Base-by-base conservation (phyloP, 2,329 filamentous ascomycete species). In the Xylaria sp. region DNA sequence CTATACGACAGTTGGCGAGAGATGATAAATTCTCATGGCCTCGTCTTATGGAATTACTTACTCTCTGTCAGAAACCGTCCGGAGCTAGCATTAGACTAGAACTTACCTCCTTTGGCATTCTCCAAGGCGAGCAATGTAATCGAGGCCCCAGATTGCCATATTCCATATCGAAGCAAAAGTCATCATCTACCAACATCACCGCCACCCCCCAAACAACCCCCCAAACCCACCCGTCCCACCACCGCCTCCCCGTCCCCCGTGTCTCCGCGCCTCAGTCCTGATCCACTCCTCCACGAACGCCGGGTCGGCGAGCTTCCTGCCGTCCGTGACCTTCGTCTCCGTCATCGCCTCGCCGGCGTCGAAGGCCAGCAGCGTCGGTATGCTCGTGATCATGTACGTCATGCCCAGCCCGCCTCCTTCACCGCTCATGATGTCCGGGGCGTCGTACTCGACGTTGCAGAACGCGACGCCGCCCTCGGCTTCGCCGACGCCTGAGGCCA, bases 361-460 rank as follows among this genome's bases (percentile, higher is more conserved):
- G 73, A 89, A 89, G 74, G 83, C 84, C 57, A 90, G 78, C 65
- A 90, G 77, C 8, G 86, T 89, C 27, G 88, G 88, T 69, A 89
- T 81, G 17, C 82, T 82, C 30, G 82, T 87, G 73, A 90, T 86
- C 85, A 88, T 86, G 76, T 88, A 89, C 6, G 81, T 82, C 74
- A 84, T 80, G 6, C 85, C 85, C 19, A 88, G 75, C 0, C 78
- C 81, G 7, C 77, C 64, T 1, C n/a, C 50, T 1, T 1, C 34
- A 5, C 36, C 53, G 47, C 65, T 50, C 85, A 87, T 86, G 68
- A 88, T 81, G 75, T 89, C 88, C 1, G 85, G 85, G 4, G 84
- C 82, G 73, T 90, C 88, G 68, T 84, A 87, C 75, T 89, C 85
- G 67, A 90, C 81, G 32, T 82, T 80, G 67, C 82, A 84, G 67